Conservation (phyloP, 129 eudicot genomes). For the Pittosporum tobira region DNA sequence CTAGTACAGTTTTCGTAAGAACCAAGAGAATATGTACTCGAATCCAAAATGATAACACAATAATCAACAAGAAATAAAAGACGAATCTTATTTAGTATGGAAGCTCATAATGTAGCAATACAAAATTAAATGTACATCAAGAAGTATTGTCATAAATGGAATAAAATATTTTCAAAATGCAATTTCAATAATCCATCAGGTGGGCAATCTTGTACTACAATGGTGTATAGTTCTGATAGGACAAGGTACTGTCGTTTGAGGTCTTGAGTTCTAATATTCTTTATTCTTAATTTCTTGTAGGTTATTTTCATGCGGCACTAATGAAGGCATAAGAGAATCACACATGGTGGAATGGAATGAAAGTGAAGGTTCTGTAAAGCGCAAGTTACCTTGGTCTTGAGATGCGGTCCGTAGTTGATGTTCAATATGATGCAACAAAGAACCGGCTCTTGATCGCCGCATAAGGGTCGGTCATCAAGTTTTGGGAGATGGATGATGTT, state of each 20-base stretch:
- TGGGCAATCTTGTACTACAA: constrained; percentile 33
- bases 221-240: constrained; percentile 49
- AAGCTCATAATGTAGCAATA: no score
- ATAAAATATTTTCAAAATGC: no score
- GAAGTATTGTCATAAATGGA: no score
- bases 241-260: constrained; percentile 21
- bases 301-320: constrained; percentile 60
- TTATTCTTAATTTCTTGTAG: constrained; percentile 18
- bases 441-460: constrained; percentile 62
- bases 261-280: neutral
- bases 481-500: constrained; percentile 66
- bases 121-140: no score
- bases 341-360: constrained; percentile 66
- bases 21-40: no score
- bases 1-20: no score
- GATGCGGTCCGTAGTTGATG: constrained; percentile 40
- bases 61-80: no score
- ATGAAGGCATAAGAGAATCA: constrained; percentile 43
- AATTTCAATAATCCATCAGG: no score
- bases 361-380: constrained; percentile 50
- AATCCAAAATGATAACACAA: no score
- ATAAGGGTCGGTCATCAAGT: constrained; percentile 48
- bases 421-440: constrained; percentile 51
- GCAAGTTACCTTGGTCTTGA: constrained; percentile 52
- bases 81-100: no score